These are phyloP conservation scores for Glycine soja DNA, from an alignment of 306 rosid species.

Conservation along the genomic window DNA sequence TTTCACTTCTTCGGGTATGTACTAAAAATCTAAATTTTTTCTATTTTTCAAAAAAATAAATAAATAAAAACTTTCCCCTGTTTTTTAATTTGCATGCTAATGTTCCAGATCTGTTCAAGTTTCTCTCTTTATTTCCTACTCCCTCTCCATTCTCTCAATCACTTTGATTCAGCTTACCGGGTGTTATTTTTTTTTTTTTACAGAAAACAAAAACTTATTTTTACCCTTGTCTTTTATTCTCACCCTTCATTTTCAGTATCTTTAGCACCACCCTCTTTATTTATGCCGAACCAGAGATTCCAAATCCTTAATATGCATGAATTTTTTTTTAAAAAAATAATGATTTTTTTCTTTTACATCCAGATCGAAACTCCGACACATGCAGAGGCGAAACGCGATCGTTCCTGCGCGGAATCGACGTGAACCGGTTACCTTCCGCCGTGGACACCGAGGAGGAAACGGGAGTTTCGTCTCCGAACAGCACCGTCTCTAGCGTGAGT, in stretches of 20 bases:
- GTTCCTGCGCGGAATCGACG: constrained; percentile 83
- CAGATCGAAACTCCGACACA: constrained; percentile 69
- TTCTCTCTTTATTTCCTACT: not conserved
- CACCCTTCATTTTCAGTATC: too few species aligned
- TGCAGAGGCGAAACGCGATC: constrained; percentile 56
- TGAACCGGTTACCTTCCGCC: constrained; percentile 73
- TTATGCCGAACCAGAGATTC: not conserved
- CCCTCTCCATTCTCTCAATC: constrained; percentile 1
- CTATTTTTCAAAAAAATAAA: not conserved
- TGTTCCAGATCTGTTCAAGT: constrained; percentile 53
- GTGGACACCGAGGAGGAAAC: constrained; percentile 75
- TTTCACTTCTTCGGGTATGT: constrained; percentile 56
- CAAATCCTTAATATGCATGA: not conserved
- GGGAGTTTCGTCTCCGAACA: constrained; percentile 89
- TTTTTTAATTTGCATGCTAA: constrained; percentile 36
- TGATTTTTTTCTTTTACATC: not conserved
- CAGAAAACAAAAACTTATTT: not conserved
- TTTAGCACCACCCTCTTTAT: too few species aligned
- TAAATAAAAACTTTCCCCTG: too few species aligned
- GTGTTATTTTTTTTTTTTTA: not conserved
- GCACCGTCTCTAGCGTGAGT: constrained; percentile 91
- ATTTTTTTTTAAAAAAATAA: not conserved
- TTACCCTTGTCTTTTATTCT: not conserved
- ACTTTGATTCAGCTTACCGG: not conserved
- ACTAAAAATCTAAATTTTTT: not conserved